Evolutionary conservation across 2,329 filamentous ascomycete genomes (phyloP).

Genomic region (Aspergillus arachidicola): DNA sequence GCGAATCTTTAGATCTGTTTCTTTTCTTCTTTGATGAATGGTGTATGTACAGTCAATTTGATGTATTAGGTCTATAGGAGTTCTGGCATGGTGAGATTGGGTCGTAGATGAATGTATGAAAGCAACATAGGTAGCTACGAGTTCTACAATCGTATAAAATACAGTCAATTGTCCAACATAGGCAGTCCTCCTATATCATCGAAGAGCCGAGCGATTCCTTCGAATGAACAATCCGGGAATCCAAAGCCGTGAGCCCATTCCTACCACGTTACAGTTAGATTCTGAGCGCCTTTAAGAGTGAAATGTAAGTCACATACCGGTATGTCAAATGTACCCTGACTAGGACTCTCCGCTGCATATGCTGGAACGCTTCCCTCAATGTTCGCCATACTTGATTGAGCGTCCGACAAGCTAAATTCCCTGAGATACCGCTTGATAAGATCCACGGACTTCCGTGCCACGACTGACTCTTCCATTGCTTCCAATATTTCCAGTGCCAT

Average conservation of each 20-base stretch:
- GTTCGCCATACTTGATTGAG: conserved; percentile 11
- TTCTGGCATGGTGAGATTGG: background rate
- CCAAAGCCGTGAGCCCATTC: conserved; percentile 41
- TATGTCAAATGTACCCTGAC: conserved; percentile 27
- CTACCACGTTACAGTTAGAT: conserved; percentile 11
- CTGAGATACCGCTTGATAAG: conserved; percentile 37
- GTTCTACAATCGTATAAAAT: background rate
- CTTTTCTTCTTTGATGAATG: background rate
- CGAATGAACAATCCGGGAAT: conserved; percentile 41
- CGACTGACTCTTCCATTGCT: conserved; percentile 46
- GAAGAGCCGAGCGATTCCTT: conserved; percentile 38
- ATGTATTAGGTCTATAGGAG: background rate
- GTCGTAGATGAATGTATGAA: background rate
- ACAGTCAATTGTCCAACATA: conserved; percentile 29
- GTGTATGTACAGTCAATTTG: background rate
- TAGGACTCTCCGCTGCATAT: conserved; percentile 13
- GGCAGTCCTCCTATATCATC: conserved; percentile 36
- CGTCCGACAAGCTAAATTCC: conserved; percentile 28
- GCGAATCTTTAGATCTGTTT: conserved; percentile 7
- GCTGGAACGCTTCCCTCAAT: conserved; percentile 9
- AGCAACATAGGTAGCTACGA: background rate
- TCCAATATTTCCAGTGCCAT: conserved; percentile 45
- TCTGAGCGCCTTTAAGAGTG: background rate
- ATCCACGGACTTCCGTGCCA: conserved; percentile 43
- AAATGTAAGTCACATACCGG: conserved; percentile 25